Evolutionary conservation across 805 yeast species (phyloP).

Genomic region (Vanderwaltozyma tropicalis): DNA sequence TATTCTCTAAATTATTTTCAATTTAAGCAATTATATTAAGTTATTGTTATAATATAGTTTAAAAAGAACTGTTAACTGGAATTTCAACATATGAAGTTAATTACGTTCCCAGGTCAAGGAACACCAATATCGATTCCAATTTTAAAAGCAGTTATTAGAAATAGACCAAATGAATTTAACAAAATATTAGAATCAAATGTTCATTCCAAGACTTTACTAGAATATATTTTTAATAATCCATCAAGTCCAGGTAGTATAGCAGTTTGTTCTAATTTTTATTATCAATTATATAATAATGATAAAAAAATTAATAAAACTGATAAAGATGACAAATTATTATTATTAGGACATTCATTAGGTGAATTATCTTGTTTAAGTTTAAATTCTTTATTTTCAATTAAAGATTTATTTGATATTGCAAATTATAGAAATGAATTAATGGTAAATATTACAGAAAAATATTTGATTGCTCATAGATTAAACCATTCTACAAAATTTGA

Average conservation of each 20-base stretch:
- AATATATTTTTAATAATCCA: constrained; percentile 17
- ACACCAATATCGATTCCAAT: constrained; percentile 22
- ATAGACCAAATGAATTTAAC: constrained; percentile 13
- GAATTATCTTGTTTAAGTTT: constrained; percentile 25
- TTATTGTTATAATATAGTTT: not conserved
- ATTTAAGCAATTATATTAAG: too few relatives aligned
- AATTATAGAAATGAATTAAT: constrained; percentile 26
- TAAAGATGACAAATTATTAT: constrained; percentile 3
- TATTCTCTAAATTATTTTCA: too few relatives aligned
- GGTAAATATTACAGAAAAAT: constrained; percentile 23
- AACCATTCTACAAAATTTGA: constrained; percentile 19
- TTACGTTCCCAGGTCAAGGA: constrained; percentile 30
- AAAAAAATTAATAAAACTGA: not conserved
- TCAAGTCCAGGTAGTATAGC: constrained; percentile 27
- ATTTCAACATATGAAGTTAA: constrained; percentile 20
- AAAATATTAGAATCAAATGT: constrained; percentile 11
- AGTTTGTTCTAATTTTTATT: constrained; percentile 21
- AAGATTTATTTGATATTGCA: constrained; percentile 25
- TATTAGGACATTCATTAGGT: constrained; percentile 30
- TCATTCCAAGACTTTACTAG: constrained; percentile 14
- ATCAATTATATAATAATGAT: constrained; percentile 1
- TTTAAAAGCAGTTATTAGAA: constrained; percentile 16
- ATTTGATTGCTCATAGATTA: constrained; percentile 17
- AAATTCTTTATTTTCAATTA: constrained; percentile 18
- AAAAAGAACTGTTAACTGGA: not conserved